These are phyloP conservation scores for Silybum marianum DNA, from an alignment of 129 eudicot species.

Conservation along the genomic window DNA sequence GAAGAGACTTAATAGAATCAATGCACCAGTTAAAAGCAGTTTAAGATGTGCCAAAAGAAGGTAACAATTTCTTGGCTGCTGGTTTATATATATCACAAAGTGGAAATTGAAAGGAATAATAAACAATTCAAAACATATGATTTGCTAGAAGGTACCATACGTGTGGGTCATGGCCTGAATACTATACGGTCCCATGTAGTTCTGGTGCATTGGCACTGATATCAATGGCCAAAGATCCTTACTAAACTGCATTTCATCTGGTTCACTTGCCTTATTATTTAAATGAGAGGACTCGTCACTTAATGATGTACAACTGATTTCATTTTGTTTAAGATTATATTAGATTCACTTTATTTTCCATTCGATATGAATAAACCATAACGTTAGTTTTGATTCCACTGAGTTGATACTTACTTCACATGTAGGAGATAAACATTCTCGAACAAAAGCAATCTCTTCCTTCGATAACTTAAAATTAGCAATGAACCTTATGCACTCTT, in stretches of 20 bases:
- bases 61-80: not conserved
- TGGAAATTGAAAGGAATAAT: no score
- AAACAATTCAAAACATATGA: no score
- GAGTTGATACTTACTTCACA: slow-evolving; percentile 69
- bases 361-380: not conserved
- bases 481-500: slow-evolving; percentile 91
- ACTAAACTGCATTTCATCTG: no score
- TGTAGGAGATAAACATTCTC: slow-evolving; percentile 63
- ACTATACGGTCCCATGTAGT: no score
- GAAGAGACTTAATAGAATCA: not conserved
- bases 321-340: not conserved
- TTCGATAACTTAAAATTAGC: slow-evolving; percentile 78
- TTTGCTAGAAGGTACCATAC: no score
- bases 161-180: no score
- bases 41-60: not conserved
- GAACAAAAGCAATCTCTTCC: slow-evolving; percentile 72
- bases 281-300: not conserved
- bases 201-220: no score
- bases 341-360: not conserved
- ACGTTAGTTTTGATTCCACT: not conserved
- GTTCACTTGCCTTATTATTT: no score
- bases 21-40: not conserved
- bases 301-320: not conserved
- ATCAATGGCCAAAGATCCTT: no score
- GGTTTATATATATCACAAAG: no score